Evolutionary conservation across 208 protist species (phyloP).

Genomic region (Leishmania arabica): DNA sequence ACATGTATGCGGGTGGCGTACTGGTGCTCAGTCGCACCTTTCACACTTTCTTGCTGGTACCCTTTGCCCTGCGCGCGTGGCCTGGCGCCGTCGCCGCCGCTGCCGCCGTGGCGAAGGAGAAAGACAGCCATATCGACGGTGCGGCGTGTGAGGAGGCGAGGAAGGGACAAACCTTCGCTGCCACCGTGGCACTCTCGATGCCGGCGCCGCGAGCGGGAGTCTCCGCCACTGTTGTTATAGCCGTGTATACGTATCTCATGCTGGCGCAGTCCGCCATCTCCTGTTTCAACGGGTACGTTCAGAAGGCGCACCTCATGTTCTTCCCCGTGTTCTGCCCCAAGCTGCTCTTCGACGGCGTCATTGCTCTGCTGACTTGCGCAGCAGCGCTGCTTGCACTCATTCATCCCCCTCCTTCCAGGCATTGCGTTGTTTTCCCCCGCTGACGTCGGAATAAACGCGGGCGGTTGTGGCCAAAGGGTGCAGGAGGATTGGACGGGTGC

Average conservation of each 20-base stretch:
- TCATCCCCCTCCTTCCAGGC: neutral
- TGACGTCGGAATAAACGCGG: neutral
- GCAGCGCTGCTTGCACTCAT: slow-evolving; percentile 9
- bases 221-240: slow-evolving; percentile 20
- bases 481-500: neutral
- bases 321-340: slow-evolving; percentile 89
- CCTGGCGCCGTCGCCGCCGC: neutral
- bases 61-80: slow-evolving; percentile 32
- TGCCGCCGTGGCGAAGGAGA: neutral
- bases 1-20: slow-evolving; percentile 48
- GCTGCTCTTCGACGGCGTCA: slow-evolving; percentile 70
- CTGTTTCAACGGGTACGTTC: slow-evolving; percentile 63
- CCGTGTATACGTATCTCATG: slow-evolving; percentile 41
- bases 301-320: slow-evolving; percentile 84
- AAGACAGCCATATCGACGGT: neutral
- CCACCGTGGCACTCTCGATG: neutral
- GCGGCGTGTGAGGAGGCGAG: neutral
- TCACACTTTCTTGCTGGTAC: slow-evolving; percentile 55
- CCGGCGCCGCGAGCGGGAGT: neutral
- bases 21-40: slow-evolving; percentile 72
- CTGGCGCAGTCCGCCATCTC: slow-evolving; percentile 50
- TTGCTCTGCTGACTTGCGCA: slow-evolving; percentile 30
- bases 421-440: neutral
- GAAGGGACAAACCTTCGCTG: too few relatives aligned
- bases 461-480: neutral